Evolutionary conservation across 257 asterid genomes (phyloP).

Genomic region (Primulina huaijiensis): DNA sequence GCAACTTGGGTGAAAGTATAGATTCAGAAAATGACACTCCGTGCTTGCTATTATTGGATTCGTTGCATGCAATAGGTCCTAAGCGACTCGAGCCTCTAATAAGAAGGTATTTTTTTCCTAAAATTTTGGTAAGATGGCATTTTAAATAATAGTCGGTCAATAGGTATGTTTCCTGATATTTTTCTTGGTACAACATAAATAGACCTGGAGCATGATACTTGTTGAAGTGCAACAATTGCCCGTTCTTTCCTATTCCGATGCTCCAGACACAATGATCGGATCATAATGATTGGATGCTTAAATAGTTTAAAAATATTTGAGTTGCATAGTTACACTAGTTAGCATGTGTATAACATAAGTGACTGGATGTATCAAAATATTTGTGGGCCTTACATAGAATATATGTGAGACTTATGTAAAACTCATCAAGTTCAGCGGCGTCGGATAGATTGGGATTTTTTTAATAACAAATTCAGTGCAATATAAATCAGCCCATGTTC

Average conservation of each 20-base stretch:
- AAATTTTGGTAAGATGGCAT: neutral
- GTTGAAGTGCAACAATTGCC: too few relatives aligned
- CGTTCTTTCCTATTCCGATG: too few relatives aligned
- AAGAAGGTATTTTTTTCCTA: constrained; percentile 36
- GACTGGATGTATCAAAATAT: neutral
- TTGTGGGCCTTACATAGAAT: neutral
- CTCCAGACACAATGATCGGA: too few relatives aligned
- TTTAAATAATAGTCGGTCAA: neutral
- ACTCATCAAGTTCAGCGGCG: neutral
- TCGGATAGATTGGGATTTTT: neutral
- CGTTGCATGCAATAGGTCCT: constrained; percentile 43
- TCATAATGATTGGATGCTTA: too few relatives aligned
- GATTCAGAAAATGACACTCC: constrained; percentile 37
- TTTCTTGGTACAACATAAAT: too few relatives aligned
- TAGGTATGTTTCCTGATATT: neutral
- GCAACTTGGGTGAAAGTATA: constrained; percentile 49
- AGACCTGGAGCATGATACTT: too few relatives aligned
- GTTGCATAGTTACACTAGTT: too few relatives aligned
- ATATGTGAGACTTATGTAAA: neutral
- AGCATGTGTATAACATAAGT: neutral
- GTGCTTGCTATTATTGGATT: constrained; percentile 70
- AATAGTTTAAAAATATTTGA: too few relatives aligned
- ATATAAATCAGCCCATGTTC: neutral
- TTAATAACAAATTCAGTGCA: too few relatives aligned
- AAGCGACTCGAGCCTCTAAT: constrained; percentile 49